Evolutionary conservation across 768 basidiomycete species (phyloP).

Genomic region (Macrolepiota albuminosa): DNA sequence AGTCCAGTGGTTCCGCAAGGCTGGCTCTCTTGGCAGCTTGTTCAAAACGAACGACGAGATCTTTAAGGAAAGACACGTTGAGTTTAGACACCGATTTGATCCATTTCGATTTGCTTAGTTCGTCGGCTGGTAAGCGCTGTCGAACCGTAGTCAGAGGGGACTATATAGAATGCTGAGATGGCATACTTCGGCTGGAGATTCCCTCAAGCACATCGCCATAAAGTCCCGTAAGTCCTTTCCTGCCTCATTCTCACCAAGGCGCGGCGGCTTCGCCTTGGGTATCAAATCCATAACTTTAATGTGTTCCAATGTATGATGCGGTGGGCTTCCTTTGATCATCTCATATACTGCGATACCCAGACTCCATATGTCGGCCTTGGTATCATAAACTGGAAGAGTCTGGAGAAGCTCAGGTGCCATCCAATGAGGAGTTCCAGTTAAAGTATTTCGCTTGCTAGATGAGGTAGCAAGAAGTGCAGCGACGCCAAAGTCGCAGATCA

Average conservation of each 20-base stretch:
- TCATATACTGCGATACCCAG: constrained; percentile 95
- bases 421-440: constrained; percentile 98
- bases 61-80: constrained; percentile 65
- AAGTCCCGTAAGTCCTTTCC: constrained; percentile 88
- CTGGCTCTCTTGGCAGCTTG: constrained; percentile 74
- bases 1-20: constrained; percentile 64
- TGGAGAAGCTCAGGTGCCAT: constrained; percentile 99
- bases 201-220: constrained; percentile 74
- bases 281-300: constrained; percentile 88
- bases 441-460: constrained; percentile 89
- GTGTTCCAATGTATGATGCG: constrained; percentile 77
- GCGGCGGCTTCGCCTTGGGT: constrained; percentile 77
- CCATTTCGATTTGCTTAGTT: constrained; percentile 85
- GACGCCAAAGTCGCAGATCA: constrained; percentile 98
- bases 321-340: constrained; percentile 95
- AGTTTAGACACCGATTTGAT: constrained; percentile 72
- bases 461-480: constrained; percentile 84
- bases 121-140: constrained; percentile 87
- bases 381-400: constrained; percentile 85
- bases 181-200: constrained; percentile 73
- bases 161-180: not conserved
- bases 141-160: constrained; percentile 4
- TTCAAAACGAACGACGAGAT: constrained; percentile 76
- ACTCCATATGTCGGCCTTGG: constrained; percentile 98
- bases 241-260: constrained; percentile 72